These are phyloP conservation scores for Magnusiomyces ingens DNA, from an alignment of 1,139 yeast species.

Conservation along the genomic window DNA sequence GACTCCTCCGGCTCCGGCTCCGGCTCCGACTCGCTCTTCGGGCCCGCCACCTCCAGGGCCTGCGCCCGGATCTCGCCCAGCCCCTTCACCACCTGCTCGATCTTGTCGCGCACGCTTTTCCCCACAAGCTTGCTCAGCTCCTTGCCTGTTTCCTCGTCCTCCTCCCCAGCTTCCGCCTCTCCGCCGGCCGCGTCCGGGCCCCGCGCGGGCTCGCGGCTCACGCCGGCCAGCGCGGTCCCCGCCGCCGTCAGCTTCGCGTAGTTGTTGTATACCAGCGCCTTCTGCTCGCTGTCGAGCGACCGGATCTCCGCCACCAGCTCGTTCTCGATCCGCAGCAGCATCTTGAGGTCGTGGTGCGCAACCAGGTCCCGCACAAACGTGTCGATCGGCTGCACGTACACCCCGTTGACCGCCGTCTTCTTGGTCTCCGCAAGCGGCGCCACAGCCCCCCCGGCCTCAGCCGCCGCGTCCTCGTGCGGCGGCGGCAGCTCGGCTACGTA, in stretches of 20 bases:
- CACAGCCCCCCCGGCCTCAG: background rate
- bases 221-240: conserved; percentile 29
- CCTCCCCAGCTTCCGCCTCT: background rate
- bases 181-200: background rate
- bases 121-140: background rate
- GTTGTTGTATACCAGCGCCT: conserved; percentile 40
- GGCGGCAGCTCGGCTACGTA: background rate
- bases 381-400: conserved; percentile 16
- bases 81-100: background rate
- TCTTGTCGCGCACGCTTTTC: background rate
- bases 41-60: background rate
- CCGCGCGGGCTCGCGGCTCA: background rate
- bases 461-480: background rate
- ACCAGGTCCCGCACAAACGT: conserved; percentile 26
- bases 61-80: background rate
- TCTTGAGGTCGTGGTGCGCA: conserved; percentile 24
- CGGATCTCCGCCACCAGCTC: conserved; percentile 31
- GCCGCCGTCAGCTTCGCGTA: conserved; percentile 38
- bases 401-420: conserved; percentile 5
- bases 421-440: background rate
- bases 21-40: background rate
- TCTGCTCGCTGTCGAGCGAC: conserved; percentile 37
- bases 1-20: background rate
- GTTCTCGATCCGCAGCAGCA: conserved; percentile 30
- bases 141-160: background rate